phyloP scores from a whole-genome alignment of 306 rosid species.

The Chamaecrista fasciculata region DNA sequence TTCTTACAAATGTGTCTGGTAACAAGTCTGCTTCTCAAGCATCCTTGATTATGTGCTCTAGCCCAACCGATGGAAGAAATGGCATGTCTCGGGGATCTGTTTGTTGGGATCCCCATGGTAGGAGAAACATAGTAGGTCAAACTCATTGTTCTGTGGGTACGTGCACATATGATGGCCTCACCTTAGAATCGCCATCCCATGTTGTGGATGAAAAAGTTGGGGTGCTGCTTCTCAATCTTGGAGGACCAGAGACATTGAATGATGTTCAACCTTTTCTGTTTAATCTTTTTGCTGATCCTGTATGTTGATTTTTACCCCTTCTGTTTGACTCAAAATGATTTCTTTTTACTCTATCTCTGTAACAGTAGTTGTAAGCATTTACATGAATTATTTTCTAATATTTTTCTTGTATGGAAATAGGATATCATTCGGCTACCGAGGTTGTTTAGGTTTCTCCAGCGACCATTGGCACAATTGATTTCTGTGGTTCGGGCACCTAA shows the following conservation, averaged over 20 bases:
- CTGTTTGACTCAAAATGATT: background rate
- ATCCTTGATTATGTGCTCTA: slow-evolving; percentile 37
- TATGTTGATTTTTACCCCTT: slow-evolving; percentile 28
- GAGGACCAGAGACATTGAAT: slow-evolving; percentile 94
- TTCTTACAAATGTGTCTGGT: slow-evolving; percentile 28
- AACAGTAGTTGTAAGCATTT: background rate
- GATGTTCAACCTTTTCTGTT: slow-evolving; percentile 95
- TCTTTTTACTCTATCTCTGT: background rate
- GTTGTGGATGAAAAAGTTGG: slow-evolving; percentile 78
- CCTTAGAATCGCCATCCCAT: slow-evolving; percentile 46
- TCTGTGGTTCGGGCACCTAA: slow-evolving; percentile 92
- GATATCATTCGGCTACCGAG: slow-evolving; percentile 97
- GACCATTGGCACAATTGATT: slow-evolving; percentile 79
- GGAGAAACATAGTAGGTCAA: slow-evolving; percentile 41
- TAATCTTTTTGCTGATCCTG: slow-evolving; percentile 98
- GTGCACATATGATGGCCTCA: slow-evolving; percentile 41
- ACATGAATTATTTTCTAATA: slow-evolving; percentile 20
- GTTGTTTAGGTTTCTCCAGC: slow-evolving; percentile 79
- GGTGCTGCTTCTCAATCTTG: slow-evolving; percentile 89
- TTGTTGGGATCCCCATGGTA: slow-evolving; percentile 25
- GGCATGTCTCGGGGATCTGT: slow-evolving; percentile 26
- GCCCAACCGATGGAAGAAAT: slow-evolving; percentile 30
- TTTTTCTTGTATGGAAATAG: slow-evolving; percentile 39
- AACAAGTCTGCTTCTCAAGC: slow-evolving; percentile 43
- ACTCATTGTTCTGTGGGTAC: slow-evolving; percentile 48